phyloP scores from a whole-genome alignment of 2,329 filamentous ascomycete genomes.

The Hypoxylon sp. region DNA sequence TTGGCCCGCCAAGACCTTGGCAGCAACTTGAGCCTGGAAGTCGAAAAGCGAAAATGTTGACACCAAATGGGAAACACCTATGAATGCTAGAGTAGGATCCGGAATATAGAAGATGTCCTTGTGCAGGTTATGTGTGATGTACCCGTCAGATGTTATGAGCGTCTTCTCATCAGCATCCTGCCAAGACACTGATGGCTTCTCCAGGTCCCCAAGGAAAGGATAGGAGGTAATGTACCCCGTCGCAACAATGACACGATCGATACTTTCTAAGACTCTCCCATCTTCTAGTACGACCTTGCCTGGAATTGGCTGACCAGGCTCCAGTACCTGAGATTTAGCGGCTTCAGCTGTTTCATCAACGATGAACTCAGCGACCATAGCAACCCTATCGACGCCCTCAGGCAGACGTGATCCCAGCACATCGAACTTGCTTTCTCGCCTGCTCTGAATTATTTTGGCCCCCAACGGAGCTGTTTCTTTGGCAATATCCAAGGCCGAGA shows the following conservation, averaged over 20 bases:
- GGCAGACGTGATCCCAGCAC: conserved; percentile 69
- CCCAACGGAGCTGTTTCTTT: conserved; percentile 58
- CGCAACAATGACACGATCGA: conserved; percentile 75
- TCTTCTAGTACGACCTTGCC: conserved; percentile 67
- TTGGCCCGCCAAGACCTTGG: conserved; percentile 69
- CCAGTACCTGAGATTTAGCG: conserved; percentile 12
- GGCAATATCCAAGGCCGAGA: conserved; percentile 62
- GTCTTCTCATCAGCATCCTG: conserved; percentile 66
- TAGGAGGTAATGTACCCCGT: conserved; percentile 79
- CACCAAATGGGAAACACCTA: conserved; percentile 76
- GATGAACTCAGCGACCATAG: conserved; percentile 64
- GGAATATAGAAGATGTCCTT: conserved; percentile 80
- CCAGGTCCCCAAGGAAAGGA: conserved; percentile 72
- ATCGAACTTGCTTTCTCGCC: conserved; percentile 73
- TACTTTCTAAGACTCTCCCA: conserved; percentile 65
- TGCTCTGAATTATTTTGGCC: conserved; percentile 64
- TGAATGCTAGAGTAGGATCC: conserved; percentile 74
- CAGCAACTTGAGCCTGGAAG: conserved; percentile 75
- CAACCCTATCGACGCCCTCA: conserved; percentile 65
- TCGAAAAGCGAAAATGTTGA: conserved; percentile 80
- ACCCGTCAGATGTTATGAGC: conserved; percentile 74
- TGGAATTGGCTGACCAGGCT: conserved; percentile 60
- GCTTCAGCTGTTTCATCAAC: conserved; percentile 53
- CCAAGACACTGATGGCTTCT: conserved; percentile 58
- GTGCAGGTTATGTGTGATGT: conserved; percentile 76